phyloP scores from a whole-genome alignment of 495 filamentous ascomycete genomes.

The Aspergillus ostianus region DNA sequence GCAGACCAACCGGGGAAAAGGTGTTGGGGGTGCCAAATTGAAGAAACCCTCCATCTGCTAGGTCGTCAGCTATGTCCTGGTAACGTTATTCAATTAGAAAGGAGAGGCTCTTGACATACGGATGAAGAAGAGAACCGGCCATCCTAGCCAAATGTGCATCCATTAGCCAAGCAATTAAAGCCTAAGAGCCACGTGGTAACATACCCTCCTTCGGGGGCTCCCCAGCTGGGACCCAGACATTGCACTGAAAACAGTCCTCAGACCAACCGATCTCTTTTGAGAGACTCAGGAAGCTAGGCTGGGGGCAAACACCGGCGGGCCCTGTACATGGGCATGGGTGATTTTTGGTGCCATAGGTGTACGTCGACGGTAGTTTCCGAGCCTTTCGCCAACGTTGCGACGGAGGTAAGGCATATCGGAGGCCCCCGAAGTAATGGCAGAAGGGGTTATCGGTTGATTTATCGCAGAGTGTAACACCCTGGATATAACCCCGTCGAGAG shows the following conservation, averaged over 20 bases:
- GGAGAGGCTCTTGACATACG: conserved; percentile 25
- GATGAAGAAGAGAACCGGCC: conserved; percentile 46
- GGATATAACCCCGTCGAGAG: conserved; percentile 34
- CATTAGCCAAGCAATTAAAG: not conserved
- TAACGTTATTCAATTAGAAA: not conserved
- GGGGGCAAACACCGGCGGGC: conserved; percentile 36
- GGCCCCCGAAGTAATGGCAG: conserved; percentile 44
- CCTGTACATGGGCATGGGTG: conserved; percentile 29
- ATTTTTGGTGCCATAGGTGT: conserved; percentile 36
- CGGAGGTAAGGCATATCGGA: conserved; percentile 43
- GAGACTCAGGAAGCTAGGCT: conserved; percentile 30
- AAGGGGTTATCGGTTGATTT: conserved; percentile 19
- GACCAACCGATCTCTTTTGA: conserved; percentile 24
- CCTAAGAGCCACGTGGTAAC: not conserved
- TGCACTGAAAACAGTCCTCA: conserved; percentile 48
- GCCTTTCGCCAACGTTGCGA: conserved; percentile 39
- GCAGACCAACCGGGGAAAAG: conserved; percentile 48
- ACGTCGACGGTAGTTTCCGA: conserved; percentile 27
- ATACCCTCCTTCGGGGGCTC: conserved; percentile 32
- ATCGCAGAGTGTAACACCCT: conserved; percentile 34
- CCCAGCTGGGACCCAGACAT: conserved; percentile 41
- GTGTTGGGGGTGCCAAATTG: conserved; percentile 53
- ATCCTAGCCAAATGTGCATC: conserved; percentile 22
- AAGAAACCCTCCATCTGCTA: conserved; percentile 55
- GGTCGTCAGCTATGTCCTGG: not conserved